Evolutionary conservation across 495 filamentous ascomycete species (phyloP).

Genomic region (Podospora appendiculata): DNA sequence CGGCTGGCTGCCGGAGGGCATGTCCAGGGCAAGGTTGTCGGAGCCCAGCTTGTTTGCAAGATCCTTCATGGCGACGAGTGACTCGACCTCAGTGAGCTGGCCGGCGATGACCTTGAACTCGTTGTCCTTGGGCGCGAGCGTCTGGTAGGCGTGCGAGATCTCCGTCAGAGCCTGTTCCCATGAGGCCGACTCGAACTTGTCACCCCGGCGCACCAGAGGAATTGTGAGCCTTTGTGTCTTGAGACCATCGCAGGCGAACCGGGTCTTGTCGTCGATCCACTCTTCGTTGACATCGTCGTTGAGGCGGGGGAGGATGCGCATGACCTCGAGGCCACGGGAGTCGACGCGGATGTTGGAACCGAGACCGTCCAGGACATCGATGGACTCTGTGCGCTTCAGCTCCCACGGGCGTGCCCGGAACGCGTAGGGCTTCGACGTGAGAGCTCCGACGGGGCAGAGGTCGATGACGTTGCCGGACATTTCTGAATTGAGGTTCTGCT

Average conservation of each 20-base stretch:
- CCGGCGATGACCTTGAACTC: constrained; percentile 96
- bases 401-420: constrained; percentile 98
- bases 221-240: constrained; percentile 91
- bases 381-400: constrained; percentile 82
- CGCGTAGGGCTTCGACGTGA: constrained; percentile 94
- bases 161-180: constrained; percentile 93
- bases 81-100: constrained; percentile 82
- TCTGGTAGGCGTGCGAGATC: constrained; percentile 67
- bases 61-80: constrained; percentile 93
- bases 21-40: constrained; percentile 90
- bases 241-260: constrained; percentile 95
- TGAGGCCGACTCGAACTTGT: constrained; percentile 79
- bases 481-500: constrained; percentile 83
- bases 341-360: constrained; percentile 94
- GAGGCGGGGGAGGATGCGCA: constrained; percentile 83
- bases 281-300: constrained; percentile 99
- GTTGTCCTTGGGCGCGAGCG: constrained; percentile 69
- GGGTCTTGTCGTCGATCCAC: constrained; percentile 98
- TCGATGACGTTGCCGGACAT: constrained; percentile 97
- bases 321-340: constrained; percentile 88
- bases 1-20: constrained; percentile 72
- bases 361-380: constrained; percentile 87
- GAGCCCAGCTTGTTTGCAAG: constrained; percentile 91
- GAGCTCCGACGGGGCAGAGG: constrained; percentile 91
- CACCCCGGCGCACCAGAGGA: constrained; percentile 77